A percentile compares a stretch with the other conserved stretches of the same genome.
Conservation (phyloP, 2,329 filamentous ascomycete species). For the Didymella keratinophila region DNA sequence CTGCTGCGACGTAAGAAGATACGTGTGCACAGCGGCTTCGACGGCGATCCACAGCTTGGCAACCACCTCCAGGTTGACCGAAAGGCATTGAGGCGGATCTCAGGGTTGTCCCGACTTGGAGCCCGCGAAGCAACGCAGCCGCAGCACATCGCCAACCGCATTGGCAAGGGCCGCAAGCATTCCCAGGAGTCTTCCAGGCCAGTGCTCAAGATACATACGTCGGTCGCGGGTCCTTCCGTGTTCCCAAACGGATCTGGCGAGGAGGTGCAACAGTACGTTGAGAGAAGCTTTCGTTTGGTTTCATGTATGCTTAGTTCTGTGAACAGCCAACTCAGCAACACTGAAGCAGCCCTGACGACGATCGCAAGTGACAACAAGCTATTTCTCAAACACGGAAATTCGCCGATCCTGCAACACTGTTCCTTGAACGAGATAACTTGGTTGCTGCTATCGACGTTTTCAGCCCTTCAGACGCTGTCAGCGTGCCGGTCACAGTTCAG, state of each 20-base stretch:
- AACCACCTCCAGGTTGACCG: conserved; percentile 27
- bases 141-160: conserved; percentile 33
- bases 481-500: conserved; percentile 37
- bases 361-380: conserved; percentile 43
- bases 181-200: conserved; percentile 26
- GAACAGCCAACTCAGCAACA: conserved; percentile 30
- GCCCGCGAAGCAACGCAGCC: conserved; percentile 32
- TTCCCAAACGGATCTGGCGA: conserved; percentile 43
- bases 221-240: conserved; percentile 34
- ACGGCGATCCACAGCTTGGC: conserved; percentile 34
- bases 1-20: conserved; percentile 50
- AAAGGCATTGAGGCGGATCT: conserved; percentile 39
- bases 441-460: conserved; percentile 40
- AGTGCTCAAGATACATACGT: conserved; percentile 30
- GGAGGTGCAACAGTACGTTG: conserved; percentile 50
- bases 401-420: conserved; percentile 39
- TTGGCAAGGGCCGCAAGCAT: conserved; percentile 36
- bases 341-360: conserved; percentile 36
- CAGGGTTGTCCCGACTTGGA: conserved; percentile 36
- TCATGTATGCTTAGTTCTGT: conserved; percentile 40
- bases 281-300: conserved; percentile 43
- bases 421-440: conserved; percentile 41
- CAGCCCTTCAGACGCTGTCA: conserved; percentile 43
- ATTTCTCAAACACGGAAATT: conserved; percentile 48
- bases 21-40: conserved; percentile 35